Evolutionary conservation across 352 stramenopile species (phyloP), one percentile per base, ranked within the genome.

Genomic region (Pythium chondricola): DNA sequence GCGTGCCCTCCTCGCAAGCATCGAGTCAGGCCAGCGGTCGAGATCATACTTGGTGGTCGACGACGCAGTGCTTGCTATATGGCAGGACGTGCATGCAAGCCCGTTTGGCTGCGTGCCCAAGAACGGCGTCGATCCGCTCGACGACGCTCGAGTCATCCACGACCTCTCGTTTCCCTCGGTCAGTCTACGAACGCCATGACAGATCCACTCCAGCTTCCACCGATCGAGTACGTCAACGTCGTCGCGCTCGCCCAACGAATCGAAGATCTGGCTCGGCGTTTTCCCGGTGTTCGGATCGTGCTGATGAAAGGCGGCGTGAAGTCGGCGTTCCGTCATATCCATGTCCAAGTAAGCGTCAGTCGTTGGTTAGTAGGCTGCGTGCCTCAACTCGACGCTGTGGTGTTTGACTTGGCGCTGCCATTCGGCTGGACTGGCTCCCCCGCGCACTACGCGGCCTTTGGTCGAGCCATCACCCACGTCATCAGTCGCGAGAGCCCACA

Each of bases 341-440:
- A 10, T 26, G 9, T 8, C n/a, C n/a, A n/a, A n/a, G 9, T 41
- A 6, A 41, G 7, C 16, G 36, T 25, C 4, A 25, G 11, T 18
- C n/a, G 25, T 18, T 21, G 6, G 21, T 10, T 20, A 32, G 5
- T 21, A 33, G 3, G 39, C 20, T 30, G 39, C 10, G 5, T 18
- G 9, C 18, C 18, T 32, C 13, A 9, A 39, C 3, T 32, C 26
- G 20, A 17, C 7, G 13, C 4, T 24, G n/a, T 26, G 2, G 30
- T 42, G 1, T 2, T 63, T 8, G 54, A 64, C 24, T 7, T 68
- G 1, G 39, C 54, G 3, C 25, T 47, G 2, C 54, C 49, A 0
- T 64, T 64, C 20, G 54, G 60, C 0, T 68, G 58, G 54, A 47
- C 45, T 7, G 49, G 42, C 6, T 58, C 45, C 6, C 58, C 52